A percentile compares a stretch with the other conserved stretches of the same genome.
phyloP scores from a whole-genome alignment of 345 rosid genomes.

The Brassica incana region DNA sequence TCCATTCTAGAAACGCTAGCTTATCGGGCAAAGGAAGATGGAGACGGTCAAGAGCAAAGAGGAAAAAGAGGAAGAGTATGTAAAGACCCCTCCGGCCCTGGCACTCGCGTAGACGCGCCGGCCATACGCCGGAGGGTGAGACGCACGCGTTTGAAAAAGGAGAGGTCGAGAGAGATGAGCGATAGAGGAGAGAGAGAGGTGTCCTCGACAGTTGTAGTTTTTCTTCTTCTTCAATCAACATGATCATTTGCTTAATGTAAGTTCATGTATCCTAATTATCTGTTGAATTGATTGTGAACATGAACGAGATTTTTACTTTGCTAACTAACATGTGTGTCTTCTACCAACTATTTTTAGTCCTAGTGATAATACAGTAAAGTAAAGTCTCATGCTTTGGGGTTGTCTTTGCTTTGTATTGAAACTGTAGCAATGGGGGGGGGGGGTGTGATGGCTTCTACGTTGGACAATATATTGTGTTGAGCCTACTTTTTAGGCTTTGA shows the following conservation, averaged over 20 bases:
- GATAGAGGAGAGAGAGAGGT: too few relatives aligned
- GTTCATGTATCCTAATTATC: not conserved
- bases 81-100: too few relatives aligned
- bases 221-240: not conserved
- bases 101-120: too few relatives aligned
- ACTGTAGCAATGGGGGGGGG: conserved; percentile 33
- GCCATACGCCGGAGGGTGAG: too few relatives aligned
- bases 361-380: not conserved
- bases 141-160: too few relatives aligned
- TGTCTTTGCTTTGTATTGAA: conserved; percentile 38
- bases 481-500: conserved; percentile 7
- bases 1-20: too few relatives aligned
- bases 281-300: not conserved
- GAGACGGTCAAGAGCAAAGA: too few relatives aligned
- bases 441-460: conserved; percentile 12
- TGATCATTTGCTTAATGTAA: not conserved
- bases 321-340: not conserved
- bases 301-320: conserved; percentile 15
- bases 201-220: too few relatives aligned
- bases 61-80: too few relatives aligned
- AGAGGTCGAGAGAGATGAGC: too few relatives aligned
- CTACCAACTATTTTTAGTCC: conserved; percentile 28
- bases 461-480: conserved; percentile 21
- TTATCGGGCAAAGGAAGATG: too few relatives aligned
- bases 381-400: conserved; percentile 8